These are phyloP conservation scores for Periconia digitata DNA, from an alignment of 2,329 filamentous ascomycete genomes.

Conservation along the genomic window DNA sequence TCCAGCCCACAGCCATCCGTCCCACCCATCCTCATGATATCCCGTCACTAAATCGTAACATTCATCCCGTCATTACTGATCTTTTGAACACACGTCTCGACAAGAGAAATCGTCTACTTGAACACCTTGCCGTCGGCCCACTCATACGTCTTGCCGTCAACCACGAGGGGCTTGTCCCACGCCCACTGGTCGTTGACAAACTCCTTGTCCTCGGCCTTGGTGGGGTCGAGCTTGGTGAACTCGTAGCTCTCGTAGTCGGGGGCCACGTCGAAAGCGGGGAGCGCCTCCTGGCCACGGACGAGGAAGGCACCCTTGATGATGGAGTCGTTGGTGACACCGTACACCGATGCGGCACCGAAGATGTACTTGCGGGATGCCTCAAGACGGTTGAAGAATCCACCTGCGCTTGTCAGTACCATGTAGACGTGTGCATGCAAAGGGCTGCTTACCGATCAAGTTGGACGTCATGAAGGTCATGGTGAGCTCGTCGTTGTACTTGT, in stretches of 20 bases:
- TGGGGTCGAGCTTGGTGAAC: conserved; percentile 94
- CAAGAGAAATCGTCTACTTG: conserved; percentile 69
- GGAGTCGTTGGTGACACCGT: conserved; percentile 83
- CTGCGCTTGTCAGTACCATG: conserved; percentile 33
- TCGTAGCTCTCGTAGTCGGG: conserved; percentile 96
- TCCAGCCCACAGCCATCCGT: conserved; percentile 1
- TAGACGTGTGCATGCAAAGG: neutral
- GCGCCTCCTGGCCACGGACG: conserved; percentile 84
- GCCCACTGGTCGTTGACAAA: conserved; percentile 87
- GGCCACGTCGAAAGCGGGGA: conserved; percentile 91
- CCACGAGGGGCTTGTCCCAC: conserved; percentile 81
- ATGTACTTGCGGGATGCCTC: conserved; percentile 98
- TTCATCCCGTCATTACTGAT: conserved; percentile 38
- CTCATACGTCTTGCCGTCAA: conserved; percentile 85
- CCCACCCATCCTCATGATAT: conserved; percentile 25
- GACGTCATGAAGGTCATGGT: conserved; percentile 98
- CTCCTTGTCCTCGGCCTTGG: conserved; percentile 79
- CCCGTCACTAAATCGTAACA: conserved; percentile 34
- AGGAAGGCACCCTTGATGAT: conserved; percentile 92
- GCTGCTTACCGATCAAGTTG: conserved; percentile 79
- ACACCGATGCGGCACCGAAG: conserved; percentile 89
- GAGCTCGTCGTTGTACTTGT: conserved; percentile 99
- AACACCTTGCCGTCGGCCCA: conserved; percentile 96
- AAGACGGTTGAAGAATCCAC: conserved; percentile 95
- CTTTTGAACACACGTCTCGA: conserved; percentile 11